Evolutionary conservation across 1,284 basidiomycete genomes (phyloP), one percentile per base, ranked within the genome.

Genomic region (Trichosporon asahii): DNA sequence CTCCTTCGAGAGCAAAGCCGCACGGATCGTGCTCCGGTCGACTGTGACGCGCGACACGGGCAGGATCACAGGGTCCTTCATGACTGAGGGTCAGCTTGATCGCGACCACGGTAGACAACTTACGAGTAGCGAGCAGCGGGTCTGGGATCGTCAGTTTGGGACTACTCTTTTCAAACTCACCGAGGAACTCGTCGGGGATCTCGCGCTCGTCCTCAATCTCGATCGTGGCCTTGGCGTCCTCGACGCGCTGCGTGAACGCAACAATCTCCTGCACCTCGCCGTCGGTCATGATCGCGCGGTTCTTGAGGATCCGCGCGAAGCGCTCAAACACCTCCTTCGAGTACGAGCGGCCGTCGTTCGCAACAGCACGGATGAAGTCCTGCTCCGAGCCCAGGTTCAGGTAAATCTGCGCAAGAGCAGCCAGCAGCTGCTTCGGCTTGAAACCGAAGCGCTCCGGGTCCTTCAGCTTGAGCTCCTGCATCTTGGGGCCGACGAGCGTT

Each of bases 11-110:
- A 99, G 85, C 61, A 99, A 85, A 80, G 96, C 94, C 1, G 94
- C 92, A 79, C 98, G 97, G 86, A 99, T 99, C 1, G 96, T 99
- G 0, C 91, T 88, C 49, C 92, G 89, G 82, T 99, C 97, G 63
- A 99, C 83, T 31, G 92, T 87, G 0, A 89, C 86, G 68, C 87
- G 88, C 1, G 95, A 98, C 0, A 91, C 90, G 0, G 97, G 97
- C 64, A 99, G 84, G 55, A 89, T 89, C 70, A 99, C 96, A 1
- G 97, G 97, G 80, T 99, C 94, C 70, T 90, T 90, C 97, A 99
- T 99, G 69, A 99, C 94, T 96, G 76, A 5, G 29, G 27, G 68
- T 65, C 23, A 70, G 70, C 66, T 33, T 61, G 55, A 40, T 21
- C 14, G 8, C n/a, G 15, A 27, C 5, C n/a, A 35, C 37, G 55